Evolutionary conservation across 73 alveolate species (phyloP).

Genomic region (Tetrahymena borealis): DNA sequence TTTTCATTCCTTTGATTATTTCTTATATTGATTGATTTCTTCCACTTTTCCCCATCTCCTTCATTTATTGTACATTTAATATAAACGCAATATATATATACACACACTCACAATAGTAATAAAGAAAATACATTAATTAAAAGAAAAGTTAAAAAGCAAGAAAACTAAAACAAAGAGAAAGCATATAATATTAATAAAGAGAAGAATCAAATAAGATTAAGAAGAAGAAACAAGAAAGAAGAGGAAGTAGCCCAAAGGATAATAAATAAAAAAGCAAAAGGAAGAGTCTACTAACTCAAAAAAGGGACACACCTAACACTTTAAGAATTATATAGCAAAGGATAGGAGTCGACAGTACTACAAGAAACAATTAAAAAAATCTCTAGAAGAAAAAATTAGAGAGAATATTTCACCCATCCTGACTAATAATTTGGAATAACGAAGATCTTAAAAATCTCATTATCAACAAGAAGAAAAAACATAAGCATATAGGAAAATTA

Average conservation of each 20-base stretch:
- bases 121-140: neutral
- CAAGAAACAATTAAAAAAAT: too few relatives aligned
- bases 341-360: too few relatives aligned
- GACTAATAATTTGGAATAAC: too few relatives aligned
- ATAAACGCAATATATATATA: neutral
- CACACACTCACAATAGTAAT: neutral
- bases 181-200: neutral
- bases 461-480: neutral
- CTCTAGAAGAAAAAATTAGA: too few relatives aligned
- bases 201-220: neutral
- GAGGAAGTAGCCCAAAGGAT: neutral
- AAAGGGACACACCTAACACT: too few relatives aligned
- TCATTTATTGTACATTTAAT: neutral
- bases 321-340: too few relatives aligned
- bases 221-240: neutral
- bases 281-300: neutral
- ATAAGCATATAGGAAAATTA: neutral
- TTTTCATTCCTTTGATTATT: too few relatives aligned
- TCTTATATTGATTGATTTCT: too few relatives aligned
- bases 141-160: neutral
- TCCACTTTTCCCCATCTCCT: conserved; percentile 1
- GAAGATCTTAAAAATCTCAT: neutral
- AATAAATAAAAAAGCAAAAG: neutral
- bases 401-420: too few relatives aligned
- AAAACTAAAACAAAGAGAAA: neutral